Evolutionary conservation across 345 rosid genomes (phyloP).

Genomic region (Citrus inodora): DNA sequence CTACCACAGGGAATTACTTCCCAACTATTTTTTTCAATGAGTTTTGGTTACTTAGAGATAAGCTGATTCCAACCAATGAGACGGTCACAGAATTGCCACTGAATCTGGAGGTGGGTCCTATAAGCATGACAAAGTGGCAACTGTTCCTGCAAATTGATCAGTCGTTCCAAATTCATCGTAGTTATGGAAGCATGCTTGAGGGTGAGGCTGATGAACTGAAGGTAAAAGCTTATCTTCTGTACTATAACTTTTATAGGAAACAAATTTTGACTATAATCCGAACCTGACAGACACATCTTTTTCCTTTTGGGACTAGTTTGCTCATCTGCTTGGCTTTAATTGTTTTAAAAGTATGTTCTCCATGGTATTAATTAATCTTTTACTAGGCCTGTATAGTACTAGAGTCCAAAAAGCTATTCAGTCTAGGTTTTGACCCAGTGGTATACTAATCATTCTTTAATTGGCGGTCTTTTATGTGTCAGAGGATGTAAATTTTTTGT

Average conservation of each 20-base stretch:
- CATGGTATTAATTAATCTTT: background rate
- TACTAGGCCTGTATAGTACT: background rate
- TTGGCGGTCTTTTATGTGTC: background rate
- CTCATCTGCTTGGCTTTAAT: too few species aligned
- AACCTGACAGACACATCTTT: too few species aligned
- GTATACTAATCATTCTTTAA: too few species aligned
- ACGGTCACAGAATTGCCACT: constrained; percentile 74
- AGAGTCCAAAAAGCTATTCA: background rate
- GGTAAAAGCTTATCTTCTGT: constrained; percentile 36
- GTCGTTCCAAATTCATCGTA: constrained; percentile 96
- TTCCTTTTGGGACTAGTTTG: too few species aligned
- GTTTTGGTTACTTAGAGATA: constrained; percentile 94
- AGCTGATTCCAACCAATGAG: constrained; percentile 68
- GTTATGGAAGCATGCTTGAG: constrained; percentile 98
- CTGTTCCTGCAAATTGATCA: constrained; percentile 93
- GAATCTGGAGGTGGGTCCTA: constrained; percentile 82
- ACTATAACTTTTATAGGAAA: background rate
- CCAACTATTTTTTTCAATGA: constrained; percentile 88
- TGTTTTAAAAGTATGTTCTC: background rate
- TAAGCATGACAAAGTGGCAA: constrained; percentile 99
- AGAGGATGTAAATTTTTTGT: background rate
- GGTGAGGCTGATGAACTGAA: constrained; percentile 97
- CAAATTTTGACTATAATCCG: background rate
- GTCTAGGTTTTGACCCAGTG: background rate
- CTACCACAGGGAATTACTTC: constrained; percentile 65